Evolutionary conservation across 2,329 filamentous ascomycete species (phyloP).

Genomic region (Aspergillus pseudoviridinutans): DNA sequence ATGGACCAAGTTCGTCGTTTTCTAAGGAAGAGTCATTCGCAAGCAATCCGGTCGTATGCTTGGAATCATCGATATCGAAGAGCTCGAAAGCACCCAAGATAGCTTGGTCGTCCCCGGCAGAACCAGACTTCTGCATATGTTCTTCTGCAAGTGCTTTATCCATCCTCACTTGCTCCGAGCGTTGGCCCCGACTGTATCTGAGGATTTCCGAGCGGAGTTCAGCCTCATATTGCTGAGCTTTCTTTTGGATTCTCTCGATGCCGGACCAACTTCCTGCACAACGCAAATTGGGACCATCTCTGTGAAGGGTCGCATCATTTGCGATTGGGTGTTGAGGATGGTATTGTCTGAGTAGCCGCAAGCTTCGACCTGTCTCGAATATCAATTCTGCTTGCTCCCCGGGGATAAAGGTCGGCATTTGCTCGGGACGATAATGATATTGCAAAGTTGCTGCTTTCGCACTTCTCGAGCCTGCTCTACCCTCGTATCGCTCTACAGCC

Average conservation of each 20-base stretch:
- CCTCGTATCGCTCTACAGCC: slow-evolving; percentile 56
- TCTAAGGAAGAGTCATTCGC: slow-evolving; percentile 20
- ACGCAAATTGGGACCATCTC: slow-evolving; percentile 52
- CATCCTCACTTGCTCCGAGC: slow-evolving; percentile 19
- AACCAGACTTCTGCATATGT: neutral
- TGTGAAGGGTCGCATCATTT: slow-evolving; percentile 45
- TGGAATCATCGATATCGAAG: slow-evolving; percentile 33
- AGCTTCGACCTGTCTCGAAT: slow-evolving; percentile 75
- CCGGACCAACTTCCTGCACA: slow-evolving; percentile 72
- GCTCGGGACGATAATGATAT: slow-evolving; percentile 48
- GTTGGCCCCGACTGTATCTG: slow-evolving; percentile 29
- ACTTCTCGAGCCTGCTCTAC: slow-evolving; percentile 53
- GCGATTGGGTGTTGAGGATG: slow-evolving; percentile 69
- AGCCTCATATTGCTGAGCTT: slow-evolving; percentile 46
- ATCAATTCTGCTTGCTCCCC: slow-evolving; percentile 65
- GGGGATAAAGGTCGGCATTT: slow-evolving; percentile 69
- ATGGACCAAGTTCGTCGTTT: slow-evolving; percentile 25
- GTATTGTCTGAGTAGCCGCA: slow-evolving; percentile 66
- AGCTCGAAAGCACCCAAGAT: slow-evolving; percentile 28
- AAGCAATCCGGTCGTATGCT: slow-evolving; percentile 21
- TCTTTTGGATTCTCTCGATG: slow-evolving; percentile 60
- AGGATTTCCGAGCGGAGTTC: slow-evolving; percentile 36
- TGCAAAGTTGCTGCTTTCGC: slow-evolving; percentile 61
- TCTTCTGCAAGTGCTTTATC: neutral
- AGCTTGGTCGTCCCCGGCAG: slow-evolving; percentile 1